Conservation (phyloP, 2,329 filamentous ascomycete species). For the Hymenoscyphus salicellus region DNA sequence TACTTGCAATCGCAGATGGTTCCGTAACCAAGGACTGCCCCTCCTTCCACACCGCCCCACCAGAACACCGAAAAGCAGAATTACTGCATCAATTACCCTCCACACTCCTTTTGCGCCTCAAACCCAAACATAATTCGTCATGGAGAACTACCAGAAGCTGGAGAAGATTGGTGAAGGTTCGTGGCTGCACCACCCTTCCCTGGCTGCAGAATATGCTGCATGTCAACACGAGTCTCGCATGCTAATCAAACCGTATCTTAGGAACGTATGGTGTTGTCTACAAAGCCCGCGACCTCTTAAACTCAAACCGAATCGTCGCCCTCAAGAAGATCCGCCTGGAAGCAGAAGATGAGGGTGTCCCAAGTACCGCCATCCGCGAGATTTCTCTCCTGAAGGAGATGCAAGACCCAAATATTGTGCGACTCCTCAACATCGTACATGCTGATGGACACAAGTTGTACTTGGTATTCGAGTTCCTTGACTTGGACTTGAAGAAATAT, state of each 20-base stretch:
- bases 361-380: constrained; percentile 88
- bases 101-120: constrained; percentile 29
- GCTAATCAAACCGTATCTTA: constrained; percentile 40
- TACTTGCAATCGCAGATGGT: constrained; percentile 15
- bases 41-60: constrained; percentile 36
- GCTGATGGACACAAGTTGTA: constrained; percentile 94
- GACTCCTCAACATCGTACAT: constrained; percentile 87
- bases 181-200: constrained; percentile 27
- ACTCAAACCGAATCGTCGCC: constrained; percentile 81
- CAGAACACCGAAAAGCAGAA: constrained; percentile 28
- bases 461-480: constrained; percentile 88
- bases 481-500: constrained; percentile 90
- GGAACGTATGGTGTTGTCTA: constrained; percentile 95
- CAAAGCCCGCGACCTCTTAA: constrained; percentile 82
- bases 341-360: constrained; percentile 90
- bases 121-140: constrained; percentile 40
- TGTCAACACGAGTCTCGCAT: constrained; percentile 10
- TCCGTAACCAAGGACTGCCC: constrained; percentile 26
- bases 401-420: constrained; percentile 86
- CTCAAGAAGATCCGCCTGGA: constrained; percentile 95
- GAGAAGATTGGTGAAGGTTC: constrained; percentile 95
- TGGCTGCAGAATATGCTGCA: constrained; percentile 7
- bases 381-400: constrained; percentile 94
- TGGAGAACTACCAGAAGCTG: constrained; percentile 96
- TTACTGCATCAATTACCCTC: constrained; percentile 32